phyloP scores from a whole-genome alignment of 139 green algal species.

The Haematococcus lacustris region DNA sequence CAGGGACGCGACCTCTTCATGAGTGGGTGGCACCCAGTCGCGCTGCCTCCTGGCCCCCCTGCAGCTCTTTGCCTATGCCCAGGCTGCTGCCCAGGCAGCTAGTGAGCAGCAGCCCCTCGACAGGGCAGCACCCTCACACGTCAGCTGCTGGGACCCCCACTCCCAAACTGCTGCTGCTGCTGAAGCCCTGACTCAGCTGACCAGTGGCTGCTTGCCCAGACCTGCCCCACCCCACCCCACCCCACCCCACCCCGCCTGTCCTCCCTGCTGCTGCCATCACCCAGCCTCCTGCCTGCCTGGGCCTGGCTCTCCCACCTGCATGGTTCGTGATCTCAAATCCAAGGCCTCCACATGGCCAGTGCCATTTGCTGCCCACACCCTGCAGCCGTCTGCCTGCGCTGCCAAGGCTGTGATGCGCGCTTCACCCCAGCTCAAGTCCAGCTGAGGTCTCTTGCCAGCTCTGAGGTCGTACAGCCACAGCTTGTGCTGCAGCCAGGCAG shows the following conservation, averaged over 20 bases:
- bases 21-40: no score
- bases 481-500: slow-evolving; percentile 43
- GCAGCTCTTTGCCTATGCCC: no score
- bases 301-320: slow-evolving; percentile 18
- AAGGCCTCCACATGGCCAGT: slow-evolving; percentile 47
- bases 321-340: slow-evolving; percentile 31
- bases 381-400: slow-evolving; percentile 32
- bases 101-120: no score
- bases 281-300: not conserved
- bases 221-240: not conserved
- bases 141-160: not conserved
- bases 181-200: not conserved
- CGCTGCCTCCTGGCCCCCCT: no score
- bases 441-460: slow-evolving; percentile 53
- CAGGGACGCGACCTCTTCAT: no score
- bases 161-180: not conserved
- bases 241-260: not conserved
- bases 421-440: slow-evolving; percentile 45
- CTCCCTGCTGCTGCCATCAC: not conserved
- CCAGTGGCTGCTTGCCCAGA: not conserved
- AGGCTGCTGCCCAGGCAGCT: no score
- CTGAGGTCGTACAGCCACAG: slow-evolving; percentile 39
- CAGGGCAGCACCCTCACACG: no score
- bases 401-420: slow-evolving; percentile 40
- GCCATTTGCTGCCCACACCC: slow-evolving; percentile 58